Percentiles rank a stretch among this genome's conserved stretches.
These are phyloP conservation scores for Trichoderma gamsii DNA, from an alignment of 495 filamentous ascomycete species.

Conservation along the genomic window DNA sequence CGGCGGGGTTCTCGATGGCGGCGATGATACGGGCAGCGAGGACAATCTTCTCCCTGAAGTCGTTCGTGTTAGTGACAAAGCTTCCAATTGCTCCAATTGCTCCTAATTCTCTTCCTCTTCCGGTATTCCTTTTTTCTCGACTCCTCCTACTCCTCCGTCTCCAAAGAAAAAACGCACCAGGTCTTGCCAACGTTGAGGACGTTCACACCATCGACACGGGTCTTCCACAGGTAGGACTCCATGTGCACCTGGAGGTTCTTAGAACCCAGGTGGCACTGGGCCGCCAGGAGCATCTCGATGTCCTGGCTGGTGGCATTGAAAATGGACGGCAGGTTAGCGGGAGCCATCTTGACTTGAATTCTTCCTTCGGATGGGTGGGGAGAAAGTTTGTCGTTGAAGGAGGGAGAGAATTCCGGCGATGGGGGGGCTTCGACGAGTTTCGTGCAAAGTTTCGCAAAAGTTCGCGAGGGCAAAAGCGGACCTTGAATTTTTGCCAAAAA, in stretches of 20 bases:
- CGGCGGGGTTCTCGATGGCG: conserved; percentile 97
- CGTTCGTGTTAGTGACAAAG: background rate
- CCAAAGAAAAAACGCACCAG: conserved; percentile 59
- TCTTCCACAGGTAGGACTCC: conserved; percentile 99
- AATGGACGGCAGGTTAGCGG: conserved; percentile 78
- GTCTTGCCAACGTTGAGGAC: conserved; percentile 99
- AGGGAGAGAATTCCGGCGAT: conserved; percentile 23
- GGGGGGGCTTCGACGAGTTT: conserved; percentile 17
- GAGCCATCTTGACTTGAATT: conserved; percentile 76
- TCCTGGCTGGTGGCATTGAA: conserved; percentile 70
- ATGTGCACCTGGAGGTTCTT: conserved; percentile 99
- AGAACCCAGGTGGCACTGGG: conserved; percentile 92
- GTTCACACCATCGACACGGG: conserved; percentile 93
- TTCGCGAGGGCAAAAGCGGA: conserved; percentile 20
- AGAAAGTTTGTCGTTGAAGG: conserved; percentile 33
- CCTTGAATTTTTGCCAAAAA: conserved; percentile 21
- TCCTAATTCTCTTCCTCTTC: background rate
- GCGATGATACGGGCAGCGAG: conserved; percentile 97
- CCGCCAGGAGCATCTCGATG: conserved; percentile 98
- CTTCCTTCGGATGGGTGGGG: conserved; percentile 39
- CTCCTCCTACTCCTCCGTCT: background rate
- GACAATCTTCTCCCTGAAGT: conserved; percentile 92
- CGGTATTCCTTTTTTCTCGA: background rate
- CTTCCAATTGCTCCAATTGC: background rate
- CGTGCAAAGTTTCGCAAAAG: conserved; percentile 21